Percentiles rank a stretch among this genome's conserved stretches.
phyloP scores from a whole-genome alignment of 2,329 filamentous ascomycete species.

The Cladophialophora psammophila region DNA sequence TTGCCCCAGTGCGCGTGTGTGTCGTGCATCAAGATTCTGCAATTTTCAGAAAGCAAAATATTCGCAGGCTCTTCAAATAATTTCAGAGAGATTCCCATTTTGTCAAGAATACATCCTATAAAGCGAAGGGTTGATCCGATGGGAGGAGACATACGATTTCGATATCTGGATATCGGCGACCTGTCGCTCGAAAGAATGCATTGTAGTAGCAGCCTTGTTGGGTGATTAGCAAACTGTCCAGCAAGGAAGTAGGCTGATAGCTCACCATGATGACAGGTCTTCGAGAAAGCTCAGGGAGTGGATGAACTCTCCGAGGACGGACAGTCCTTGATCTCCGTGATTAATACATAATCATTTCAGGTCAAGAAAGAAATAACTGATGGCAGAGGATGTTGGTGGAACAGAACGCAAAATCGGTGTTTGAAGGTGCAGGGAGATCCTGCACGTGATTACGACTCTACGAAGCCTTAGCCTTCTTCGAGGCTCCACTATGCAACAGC shows the following conservation, averaged over 20 bases:
- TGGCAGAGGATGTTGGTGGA: not conserved
- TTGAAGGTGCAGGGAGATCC: not conserved
- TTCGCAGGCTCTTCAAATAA: constrained; percentile 82
- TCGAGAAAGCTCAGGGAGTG: not conserved
- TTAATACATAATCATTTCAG: not conserved
- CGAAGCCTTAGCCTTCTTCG: not conserved
- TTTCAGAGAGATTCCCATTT: constrained; percentile 99
- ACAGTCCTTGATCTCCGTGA: not conserved
- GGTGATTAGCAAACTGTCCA: constrained; percentile 12
- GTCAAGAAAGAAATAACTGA: not conserved
- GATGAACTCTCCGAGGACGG: not conserved
- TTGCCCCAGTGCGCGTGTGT: not conserved
- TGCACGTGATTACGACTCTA: not conserved
- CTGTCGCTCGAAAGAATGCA: constrained; percentile 74
- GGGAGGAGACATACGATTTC: constrained; percentile 75
- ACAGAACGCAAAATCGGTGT: not conserved
- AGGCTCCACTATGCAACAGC: not conserved
- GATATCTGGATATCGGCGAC: constrained; percentile 84
- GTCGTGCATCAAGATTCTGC: constrained; percentile 13
- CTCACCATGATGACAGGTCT: constrained; percentile 21
- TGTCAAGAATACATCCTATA: constrained; percentile 85
- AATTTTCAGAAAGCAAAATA: constrained; percentile 74
- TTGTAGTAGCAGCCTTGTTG: constrained; percentile 30
- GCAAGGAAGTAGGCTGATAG: not conserved
- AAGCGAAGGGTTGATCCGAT: constrained; percentile 46